These are phyloP conservation scores for Hypomontagnella monticulosa DNA, from an alignment of 495 filamentous ascomycete genomes.

Conservation along the genomic window DNA sequence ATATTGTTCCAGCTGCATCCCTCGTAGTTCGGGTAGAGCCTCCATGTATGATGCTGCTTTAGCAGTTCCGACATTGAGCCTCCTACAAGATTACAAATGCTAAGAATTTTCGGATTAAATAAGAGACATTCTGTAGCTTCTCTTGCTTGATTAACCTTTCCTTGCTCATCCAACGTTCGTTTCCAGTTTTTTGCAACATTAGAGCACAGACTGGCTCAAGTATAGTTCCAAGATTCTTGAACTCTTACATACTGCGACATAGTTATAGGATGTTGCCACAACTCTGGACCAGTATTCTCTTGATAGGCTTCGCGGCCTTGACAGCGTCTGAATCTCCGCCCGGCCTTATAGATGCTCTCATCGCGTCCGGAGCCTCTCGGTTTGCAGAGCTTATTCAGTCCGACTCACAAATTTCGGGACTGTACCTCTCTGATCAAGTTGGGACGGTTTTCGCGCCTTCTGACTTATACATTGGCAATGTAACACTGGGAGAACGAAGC, in stretches of 20 bases:
- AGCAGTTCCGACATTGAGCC: background rate
- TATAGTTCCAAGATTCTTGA: background rate
- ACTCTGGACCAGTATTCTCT: background rate
- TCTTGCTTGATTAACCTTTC: background rate
- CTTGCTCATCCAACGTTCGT: too few relatives aligned
- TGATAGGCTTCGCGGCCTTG: slow-evolving; percentile 10
- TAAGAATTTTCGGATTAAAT: slow-evolving; percentile 3
- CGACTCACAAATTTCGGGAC: slow-evolving; percentile 33
- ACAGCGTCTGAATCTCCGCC: slow-evolving; percentile 11
- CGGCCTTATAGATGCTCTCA: slow-evolving; percentile 31
- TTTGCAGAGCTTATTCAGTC: slow-evolving; percentile 47
- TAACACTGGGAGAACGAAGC: slow-evolving; percentile 4
- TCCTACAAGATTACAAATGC: background rate
- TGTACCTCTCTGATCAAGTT: slow-evolving; percentile 43
- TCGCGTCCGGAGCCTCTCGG: slow-evolving; percentile 37
- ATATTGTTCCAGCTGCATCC: slow-evolving; percentile 15
- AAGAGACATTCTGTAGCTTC: slow-evolving; percentile 2
- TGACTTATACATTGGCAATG: slow-evolving; percentile 19
- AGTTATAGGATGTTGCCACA: slow-evolving; percentile 11
- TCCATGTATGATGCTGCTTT: slow-evolving; percentile 14
- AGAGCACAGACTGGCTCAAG: background rate
- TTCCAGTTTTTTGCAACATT: background rate
- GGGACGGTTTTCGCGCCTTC: slow-evolving; percentile 48
- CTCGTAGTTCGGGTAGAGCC: slow-evolving; percentile 8
- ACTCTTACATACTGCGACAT: background rate